phyloP scores from a whole-genome alignment of 2,329 filamentous ascomycete species.

The Pseudocercospora macadamiae region DNA sequence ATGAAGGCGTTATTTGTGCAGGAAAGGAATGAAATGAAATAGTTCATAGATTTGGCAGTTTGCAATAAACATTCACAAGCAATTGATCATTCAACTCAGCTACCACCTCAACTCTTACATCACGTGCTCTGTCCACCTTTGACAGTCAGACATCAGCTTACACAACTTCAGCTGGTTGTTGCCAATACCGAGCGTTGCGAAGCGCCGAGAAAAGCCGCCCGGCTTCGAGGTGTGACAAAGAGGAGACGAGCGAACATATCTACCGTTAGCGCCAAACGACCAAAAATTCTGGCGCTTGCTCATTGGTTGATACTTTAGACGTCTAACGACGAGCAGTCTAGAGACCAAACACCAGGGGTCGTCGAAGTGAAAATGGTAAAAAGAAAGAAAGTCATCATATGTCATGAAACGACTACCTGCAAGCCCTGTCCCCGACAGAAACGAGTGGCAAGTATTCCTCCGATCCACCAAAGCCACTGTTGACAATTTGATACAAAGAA shows the following conservation, averaged over 20 bases:
- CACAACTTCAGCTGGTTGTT: not conserved
- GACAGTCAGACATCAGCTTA: not conserved
- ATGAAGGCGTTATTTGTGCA: conserved; percentile 2
- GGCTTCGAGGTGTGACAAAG: not conserved
- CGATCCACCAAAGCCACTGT: not conserved
- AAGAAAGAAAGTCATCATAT: not conserved
- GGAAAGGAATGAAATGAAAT: conserved; percentile 3
- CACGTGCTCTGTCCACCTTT: not conserved
- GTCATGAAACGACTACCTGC: not conserved
- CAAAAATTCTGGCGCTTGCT: not conserved
- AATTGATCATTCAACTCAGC: not conserved
- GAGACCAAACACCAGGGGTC: not conserved
- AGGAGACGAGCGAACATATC: not conserved
- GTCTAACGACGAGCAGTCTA: not conserved
- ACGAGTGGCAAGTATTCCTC: not conserved
- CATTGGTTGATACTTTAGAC: not conserved
- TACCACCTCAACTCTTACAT: not conserved
- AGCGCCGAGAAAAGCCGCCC: conserved; percentile 5
- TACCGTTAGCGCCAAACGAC: not conserved
- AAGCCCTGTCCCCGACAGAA: not conserved
- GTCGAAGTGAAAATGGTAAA: too few relatives aligned
- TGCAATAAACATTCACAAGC: not conserved
- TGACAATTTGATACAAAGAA: conserved; percentile 5
- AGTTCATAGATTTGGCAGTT: conserved; percentile 8
- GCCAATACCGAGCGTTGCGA: not conserved